phyloP scores from a whole-genome alignment of 2,329 filamentous ascomycete genomes.

The Calcarisporium arbuscula region DNA sequence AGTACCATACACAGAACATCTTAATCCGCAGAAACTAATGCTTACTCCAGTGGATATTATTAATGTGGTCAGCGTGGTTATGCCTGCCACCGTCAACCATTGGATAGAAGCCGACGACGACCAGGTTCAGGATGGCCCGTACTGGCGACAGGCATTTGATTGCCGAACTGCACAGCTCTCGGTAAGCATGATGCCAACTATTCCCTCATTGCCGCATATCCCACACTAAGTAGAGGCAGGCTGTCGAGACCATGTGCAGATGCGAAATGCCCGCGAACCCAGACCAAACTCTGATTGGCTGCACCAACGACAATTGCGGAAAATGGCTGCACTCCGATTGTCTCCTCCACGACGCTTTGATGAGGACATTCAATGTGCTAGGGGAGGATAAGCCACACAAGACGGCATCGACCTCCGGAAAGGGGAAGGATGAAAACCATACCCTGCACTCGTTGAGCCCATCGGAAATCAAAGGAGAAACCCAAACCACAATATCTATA shows the following conservation, averaged over 20 bases:
- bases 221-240: too few relatives aligned
- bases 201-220: too few relatives aligned
- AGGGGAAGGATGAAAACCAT: conserved; percentile 11
- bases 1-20: too few relatives aligned
- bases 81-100: conserved; percentile 53
- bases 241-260: conserved; percentile 50
- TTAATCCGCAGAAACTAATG: too few relatives aligned
- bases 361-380: conserved; percentile 42
- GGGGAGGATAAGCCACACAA: conserved; percentile 44
- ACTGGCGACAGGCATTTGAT: conserved; percentile 60
- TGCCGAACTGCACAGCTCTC: conserved; percentile 49
- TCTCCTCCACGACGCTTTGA: conserved; percentile 48
- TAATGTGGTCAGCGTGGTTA: conserved; percentile 65
- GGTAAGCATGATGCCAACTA: too few relatives aligned
- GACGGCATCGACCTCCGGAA: conserved; percentile 11
- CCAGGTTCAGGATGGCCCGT: conserved; percentile 51
- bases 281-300: conserved; percentile 53
- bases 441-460: conserved; percentile 2
- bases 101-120: conserved; percentile 67
- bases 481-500: too few relatives aligned
- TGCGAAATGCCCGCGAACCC: conserved; percentile 57
- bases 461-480: conserved; percentile 38
- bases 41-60: conserved; percentile 72
- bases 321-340: conserved; percentile 61
- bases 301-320: conserved; percentile 46